Evolutionary conservation across 352 stramenopile species (phyloP).

Genomic region (Globisporangium nunn): DNA sequence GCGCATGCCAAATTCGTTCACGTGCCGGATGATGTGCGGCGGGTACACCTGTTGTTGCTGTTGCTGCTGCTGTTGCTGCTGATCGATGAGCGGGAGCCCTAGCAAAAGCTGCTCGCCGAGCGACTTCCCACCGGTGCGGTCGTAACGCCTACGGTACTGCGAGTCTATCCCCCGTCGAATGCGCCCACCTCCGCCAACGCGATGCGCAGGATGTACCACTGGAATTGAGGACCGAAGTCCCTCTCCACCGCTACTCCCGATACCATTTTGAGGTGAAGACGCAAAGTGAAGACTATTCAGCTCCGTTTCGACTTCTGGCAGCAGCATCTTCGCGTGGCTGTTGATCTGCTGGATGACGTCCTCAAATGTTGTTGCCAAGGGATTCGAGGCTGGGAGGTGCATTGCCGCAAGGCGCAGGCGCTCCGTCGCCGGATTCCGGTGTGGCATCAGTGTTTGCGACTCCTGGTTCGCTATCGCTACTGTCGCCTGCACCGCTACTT

Average conservation of each 20-base stretch:
- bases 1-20: conserved; percentile 58
- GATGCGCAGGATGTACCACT: conserved; percentile 4
- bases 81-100: conserved; percentile 6
- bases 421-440: conserved; percentile 62
- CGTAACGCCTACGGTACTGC: conserved; percentile 2
- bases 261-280: not conserved
- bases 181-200: not conserved
- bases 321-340: conserved; percentile 28
- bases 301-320: conserved; percentile 36
- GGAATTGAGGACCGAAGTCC: not conserved
- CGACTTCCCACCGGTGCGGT: conserved; percentile 2
- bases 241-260: not conserved
- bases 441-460: conserved; percentile 57
- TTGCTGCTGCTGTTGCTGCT: not conserved
- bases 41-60: not conserved
- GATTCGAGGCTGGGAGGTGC: conserved; percentile 34
- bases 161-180: not conserved
- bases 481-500: conserved; percentile 56
- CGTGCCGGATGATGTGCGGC: conserved; percentile 45
- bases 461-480: conserved; percentile 24
- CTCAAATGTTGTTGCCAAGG: conserved; percentile 15
- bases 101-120: not conserved
- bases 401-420: conserved; percentile 34
- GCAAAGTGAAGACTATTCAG: conserved; percentile 11
- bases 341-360: conserved; percentile 61